These are phyloP conservation scores for Verbascum thapsus DNA, from an alignment of 257 asterid species.

Conservation along the genomic window DNA sequence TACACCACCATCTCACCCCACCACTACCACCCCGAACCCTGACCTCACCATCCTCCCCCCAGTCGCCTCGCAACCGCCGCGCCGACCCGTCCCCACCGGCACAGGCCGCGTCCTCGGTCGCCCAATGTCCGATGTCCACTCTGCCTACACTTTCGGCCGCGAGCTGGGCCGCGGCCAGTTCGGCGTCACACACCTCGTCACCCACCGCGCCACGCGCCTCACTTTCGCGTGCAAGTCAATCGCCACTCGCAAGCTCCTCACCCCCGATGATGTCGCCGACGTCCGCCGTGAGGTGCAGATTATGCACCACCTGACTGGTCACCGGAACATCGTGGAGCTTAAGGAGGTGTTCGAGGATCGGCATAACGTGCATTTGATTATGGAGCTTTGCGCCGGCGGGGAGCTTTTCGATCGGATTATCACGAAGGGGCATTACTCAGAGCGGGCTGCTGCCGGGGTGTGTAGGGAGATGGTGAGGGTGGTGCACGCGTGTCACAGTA, in stretches of 20 bases:
- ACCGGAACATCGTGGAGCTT: slow-evolving; percentile 80
- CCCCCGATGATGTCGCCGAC: slow-evolving; percentile 72
- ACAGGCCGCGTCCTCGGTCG: slow-evolving; percentile 79
- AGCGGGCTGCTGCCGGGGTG: slow-evolving; percentile 92
- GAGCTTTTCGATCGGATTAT: slow-evolving; percentile 87
- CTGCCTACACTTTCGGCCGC: slow-evolving; percentile 68
- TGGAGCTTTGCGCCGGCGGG: slow-evolving; percentile 92
- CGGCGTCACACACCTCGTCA: slow-evolving; percentile 81
- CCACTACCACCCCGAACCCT: slow-evolving; percentile 27
- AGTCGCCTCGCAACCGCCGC: slow-evolving; percentile 65
- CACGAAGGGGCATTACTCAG: slow-evolving; percentile 82
- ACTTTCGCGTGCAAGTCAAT: slow-evolving; percentile 83
- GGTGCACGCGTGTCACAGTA: slow-evolving; percentile 76
- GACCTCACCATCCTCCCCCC: slow-evolving; percentile 56
- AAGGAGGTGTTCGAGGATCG: slow-evolving; percentile 81
- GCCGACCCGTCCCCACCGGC: slow-evolving; percentile 58
- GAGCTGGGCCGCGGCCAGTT: slow-evolving; percentile 93
- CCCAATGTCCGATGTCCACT: slow-evolving; percentile 67
- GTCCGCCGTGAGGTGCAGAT: slow-evolving; percentile 93
- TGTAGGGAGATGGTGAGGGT: slow-evolving; percentile 89
- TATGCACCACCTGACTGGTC: slow-evolving; percentile 90
- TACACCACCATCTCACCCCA: slow-evolving; percentile 41
- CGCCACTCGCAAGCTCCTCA: slow-evolving; percentile 71
- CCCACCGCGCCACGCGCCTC: slow-evolving; percentile 58
- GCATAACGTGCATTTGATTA: slow-evolving; percentile 65